Evolutionary conservation across 2,329 filamentous ascomycete genomes (phyloP), one percentile per base, ranked within the genome.

Genomic region (Aspergillus candidus): DNA sequence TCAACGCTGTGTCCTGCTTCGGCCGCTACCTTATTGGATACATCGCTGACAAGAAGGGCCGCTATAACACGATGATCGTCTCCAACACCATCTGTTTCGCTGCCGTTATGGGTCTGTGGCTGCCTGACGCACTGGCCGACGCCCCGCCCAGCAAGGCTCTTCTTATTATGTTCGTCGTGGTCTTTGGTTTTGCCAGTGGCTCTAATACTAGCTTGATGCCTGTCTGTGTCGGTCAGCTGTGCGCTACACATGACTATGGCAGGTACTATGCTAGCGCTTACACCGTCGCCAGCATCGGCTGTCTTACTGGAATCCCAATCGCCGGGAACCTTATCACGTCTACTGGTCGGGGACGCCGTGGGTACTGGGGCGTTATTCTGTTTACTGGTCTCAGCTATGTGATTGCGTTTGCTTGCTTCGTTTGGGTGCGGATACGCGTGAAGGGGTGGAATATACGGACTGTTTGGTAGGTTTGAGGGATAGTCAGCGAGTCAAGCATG

Each of bases 171-270:
- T 56, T 51, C 32, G 41, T 48, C 0, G 40, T 55, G 3, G 32
- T 56, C 1, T 58, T 69, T 34, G 67, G 67, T 2, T 69, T 70
- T 43, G 62, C 52, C 30, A 60, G 58, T 18, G 68, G 67, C 4
- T 58, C 58, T 3, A 66, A 65, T 15, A 60, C 69, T 32, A 63
- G 59, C 29, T 35, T 70, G 40, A 64, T 60, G 5, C 68, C 67
- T 0, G 59, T 69, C 0, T 75, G 72, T 41, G 59, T 76, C 3
- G 70, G 70, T 3, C 71, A 75, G 50, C 59, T 76, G 6, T 75
- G 72, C 46, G 49, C 54, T 2, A 68, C 65, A 1, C 56, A 64
- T 17, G 58, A 68, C 29, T 72, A 72, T 52, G 67, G 68, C 0
- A 59, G 61, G 15, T 59, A 66, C n/a, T 68, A 61, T 32, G 60